phyloP scores from a whole-genome alignment of 805 yeast genomes.

The Starmerella vitae region DNA sequence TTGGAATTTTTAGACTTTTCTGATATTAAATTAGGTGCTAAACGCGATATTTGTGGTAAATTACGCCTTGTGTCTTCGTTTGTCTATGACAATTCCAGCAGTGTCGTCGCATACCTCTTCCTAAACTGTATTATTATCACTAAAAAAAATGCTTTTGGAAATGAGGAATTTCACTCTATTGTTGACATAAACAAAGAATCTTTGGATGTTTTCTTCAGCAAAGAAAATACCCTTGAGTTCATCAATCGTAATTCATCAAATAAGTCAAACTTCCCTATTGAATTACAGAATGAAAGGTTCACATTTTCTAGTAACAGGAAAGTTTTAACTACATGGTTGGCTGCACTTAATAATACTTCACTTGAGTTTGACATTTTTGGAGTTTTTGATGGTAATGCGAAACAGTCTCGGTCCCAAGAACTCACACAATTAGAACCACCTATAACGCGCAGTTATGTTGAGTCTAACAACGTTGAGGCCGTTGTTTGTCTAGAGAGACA shows the following conservation, averaged over 20 bases:
- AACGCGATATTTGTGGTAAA: no score
- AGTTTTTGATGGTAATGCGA: no score
- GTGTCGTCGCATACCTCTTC: slow-evolving; percentile 6
- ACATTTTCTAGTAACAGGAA: no score
- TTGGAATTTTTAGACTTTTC: no score
- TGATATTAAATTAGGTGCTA: no score
- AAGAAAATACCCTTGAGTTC: not conserved
- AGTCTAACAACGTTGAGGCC: slow-evolving; percentile 2
- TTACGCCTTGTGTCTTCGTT: not conserved
- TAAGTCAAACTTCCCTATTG: not conserved
- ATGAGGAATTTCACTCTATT: slow-evolving; percentile 2
- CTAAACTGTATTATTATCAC: slow-evolving; percentile 4
- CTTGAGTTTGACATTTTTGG: not conserved
- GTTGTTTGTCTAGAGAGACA: slow-evolving; percentile 7
- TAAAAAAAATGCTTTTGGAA: not conserved
- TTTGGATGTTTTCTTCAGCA: not conserved
- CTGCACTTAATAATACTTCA: slow-evolving; percentile 1
- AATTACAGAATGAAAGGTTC: no score
- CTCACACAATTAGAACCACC: not conserved
- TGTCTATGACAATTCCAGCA: not conserved
- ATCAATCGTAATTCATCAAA: not conserved
- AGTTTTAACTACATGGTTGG: slow-evolving; percentile 4
- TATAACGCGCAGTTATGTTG: not conserved
- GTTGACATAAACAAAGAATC: slow-evolving; percentile 1
- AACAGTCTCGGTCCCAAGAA: not conserved